Percentiles rank a stretch among this genome's conserved stretches.
phyloP scores from a whole-genome alignment of 495 filamentous ascomycete genomes.

The Massariosphaeria phaeospora region DNA sequence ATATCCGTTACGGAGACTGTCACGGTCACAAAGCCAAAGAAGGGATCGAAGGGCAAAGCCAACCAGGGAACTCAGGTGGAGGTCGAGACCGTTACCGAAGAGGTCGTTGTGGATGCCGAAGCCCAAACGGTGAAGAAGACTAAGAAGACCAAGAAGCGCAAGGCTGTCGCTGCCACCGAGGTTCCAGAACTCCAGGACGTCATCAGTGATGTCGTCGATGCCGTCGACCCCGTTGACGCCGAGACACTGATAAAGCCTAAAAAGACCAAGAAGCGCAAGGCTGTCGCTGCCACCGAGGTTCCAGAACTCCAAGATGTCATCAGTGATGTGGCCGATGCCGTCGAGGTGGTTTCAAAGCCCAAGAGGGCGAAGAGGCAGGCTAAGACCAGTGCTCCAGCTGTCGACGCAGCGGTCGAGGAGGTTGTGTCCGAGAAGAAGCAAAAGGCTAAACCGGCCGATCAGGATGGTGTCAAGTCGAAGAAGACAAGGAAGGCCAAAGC shows the following conservation, averaged over 20 bases:
- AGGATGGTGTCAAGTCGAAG: slow-evolving; percentile 21
- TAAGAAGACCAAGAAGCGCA: slow-evolving; percentile 20
- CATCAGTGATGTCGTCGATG: background rate
- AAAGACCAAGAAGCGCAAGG: slow-evolving; percentile 17
- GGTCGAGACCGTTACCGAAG: background rate
- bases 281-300: background rate
- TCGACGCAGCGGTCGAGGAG: slow-evolving; percentile 7
- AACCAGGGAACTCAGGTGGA: slow-evolving; percentile 3
- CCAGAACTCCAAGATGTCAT: background rate
- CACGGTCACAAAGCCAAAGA: slow-evolving; percentile 13
- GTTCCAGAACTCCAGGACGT: background rate
- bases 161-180: slow-evolving; percentile 12
- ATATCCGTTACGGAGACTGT: slow-evolving; percentile 7
- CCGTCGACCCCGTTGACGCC: background rate
- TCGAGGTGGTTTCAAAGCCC: too few species aligned
- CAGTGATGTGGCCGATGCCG: slow-evolving; percentile 16
- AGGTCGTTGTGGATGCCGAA: slow-evolving; percentile 10
- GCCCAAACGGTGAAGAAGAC: slow-evolving; percentile 28
- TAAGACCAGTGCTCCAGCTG: background rate
- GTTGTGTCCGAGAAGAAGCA: slow-evolving; percentile 26
- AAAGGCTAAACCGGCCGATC: slow-evolving; percentile 14
- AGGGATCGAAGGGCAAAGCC: slow-evolving; percentile 36
- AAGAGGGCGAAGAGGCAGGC: too few species aligned
- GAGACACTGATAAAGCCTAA: slow-evolving; percentile 11
- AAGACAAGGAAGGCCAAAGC: slow-evolving; percentile 33